Percentiles rank a stretch among this genome's conserved stretches.
Evolutionary conservation across 371 early-diverging fungal species (phyloP).

Genomic region (Capillidium rhysosporum): DNA sequence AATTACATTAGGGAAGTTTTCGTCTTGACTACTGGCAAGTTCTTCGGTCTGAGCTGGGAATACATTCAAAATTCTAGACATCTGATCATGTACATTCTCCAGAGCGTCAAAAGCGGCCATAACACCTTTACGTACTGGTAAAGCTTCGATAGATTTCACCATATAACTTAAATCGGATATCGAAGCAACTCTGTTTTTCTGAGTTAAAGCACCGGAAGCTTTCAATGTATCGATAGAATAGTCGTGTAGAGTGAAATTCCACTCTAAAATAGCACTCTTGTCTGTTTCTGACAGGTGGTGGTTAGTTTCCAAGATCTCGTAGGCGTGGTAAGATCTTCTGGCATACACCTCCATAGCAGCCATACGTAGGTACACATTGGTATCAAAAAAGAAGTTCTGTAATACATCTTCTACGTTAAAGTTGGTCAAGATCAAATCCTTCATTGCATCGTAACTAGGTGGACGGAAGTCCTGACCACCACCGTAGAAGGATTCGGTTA

Average conservation of each 20-base stretch:
- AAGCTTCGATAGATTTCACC: slow-evolving; percentile 34
- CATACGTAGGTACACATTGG: slow-evolving; percentile 50
- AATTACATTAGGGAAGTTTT: slow-evolving; percentile 13
- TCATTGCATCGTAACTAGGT: slow-evolving; percentile 60
- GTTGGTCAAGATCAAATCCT: slow-evolving; percentile 77
- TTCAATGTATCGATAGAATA: slow-evolving; percentile 17
- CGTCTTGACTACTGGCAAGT: slow-evolving; percentile 7
- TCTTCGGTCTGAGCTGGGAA: slow-evolving; percentile 18
- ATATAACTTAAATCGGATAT: slow-evolving; percentile 46
- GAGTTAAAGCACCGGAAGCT: background rate
- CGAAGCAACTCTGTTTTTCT: slow-evolving; percentile 44
- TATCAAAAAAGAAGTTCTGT: slow-evolving; percentile 81
- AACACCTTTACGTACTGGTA: slow-evolving; percentile 30
- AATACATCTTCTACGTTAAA: slow-evolving; percentile 91
- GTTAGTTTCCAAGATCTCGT: slow-evolving; percentile 65
- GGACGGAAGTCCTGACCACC: slow-evolving; percentile 43
- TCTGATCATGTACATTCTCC: slow-evolving; percentile 23
- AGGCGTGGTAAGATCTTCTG: slow-evolving; percentile 89
- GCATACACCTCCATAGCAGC: slow-evolving; percentile 91
- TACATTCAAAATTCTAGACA: slow-evolving; percentile 28
- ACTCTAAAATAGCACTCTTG: slow-evolving; percentile 28
- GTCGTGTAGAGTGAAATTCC: slow-evolving; percentile 58
- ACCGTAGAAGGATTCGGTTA: slow-evolving; percentile 60
- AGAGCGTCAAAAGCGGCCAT: slow-evolving; percentile 36
- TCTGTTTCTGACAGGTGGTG: slow-evolving; percentile 38